Base-by-base conservation (phyloP, 1,284 basidiomycete genomes). In the Cutaneotrichosporon sp. region DNA sequence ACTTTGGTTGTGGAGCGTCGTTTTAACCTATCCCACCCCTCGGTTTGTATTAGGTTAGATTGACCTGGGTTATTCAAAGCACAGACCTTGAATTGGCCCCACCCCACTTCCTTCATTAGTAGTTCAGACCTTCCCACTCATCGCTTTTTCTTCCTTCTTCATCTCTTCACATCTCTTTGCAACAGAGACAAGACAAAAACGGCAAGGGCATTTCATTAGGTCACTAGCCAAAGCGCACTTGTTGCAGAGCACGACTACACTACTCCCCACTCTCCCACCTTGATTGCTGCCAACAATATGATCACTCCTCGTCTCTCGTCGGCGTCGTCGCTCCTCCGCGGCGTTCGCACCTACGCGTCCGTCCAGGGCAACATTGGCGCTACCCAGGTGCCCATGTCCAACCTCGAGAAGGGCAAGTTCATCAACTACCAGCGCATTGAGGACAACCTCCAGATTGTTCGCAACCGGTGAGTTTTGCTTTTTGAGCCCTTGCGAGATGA, bases 361-460 rank as follows among this genome's bases (percentile, higher is more conserved):
- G 74, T 78, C 60, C 67, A 72, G 55, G 71, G 71, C 21, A 64
- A 66, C 26, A 95, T 96, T 73, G 92, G 92, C 67, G 91, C 92
- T 79, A 93, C 89, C 70, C 93, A 94, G 84, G 93, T 97, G 62
- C 83, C 90, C 73, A 96, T 97, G 92, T 92, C 90, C 59, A 92
- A 96, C 83, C 87, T 89, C 77, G 88, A 87, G 75, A 87, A 87
- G 70, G 78, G 76, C 56, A 75, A 87, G 68, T 96, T 86, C 81
- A 95, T 97, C 84, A 97, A 97, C 88, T 97, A 97, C 82, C 94
- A 96, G 83, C 89, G 93, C 68, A 97, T 96, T 77, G 93, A 96
- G 83, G 92, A 96, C 81, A 96, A 93, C 85, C 88, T 97, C 69
- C 87, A 86, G 71, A 79, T 96, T 75, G 87, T 96, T 66, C 89